phyloP scores from a whole-genome alignment of 2,329 filamentous ascomycete species.

The Epicoccum nigrum region DNA sequence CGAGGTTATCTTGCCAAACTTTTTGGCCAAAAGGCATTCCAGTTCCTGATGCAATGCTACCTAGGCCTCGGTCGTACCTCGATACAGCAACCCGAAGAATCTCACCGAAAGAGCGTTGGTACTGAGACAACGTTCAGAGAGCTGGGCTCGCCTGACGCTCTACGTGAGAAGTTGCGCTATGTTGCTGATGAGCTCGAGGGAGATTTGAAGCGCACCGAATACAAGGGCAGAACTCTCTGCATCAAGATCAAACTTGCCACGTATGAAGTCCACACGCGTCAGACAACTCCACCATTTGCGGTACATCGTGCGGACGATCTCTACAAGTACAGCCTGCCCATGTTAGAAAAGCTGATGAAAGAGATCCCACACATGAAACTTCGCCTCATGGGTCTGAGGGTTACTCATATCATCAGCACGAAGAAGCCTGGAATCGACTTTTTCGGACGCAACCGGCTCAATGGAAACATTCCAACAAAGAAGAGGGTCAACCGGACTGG shows the following conservation, averaged over 20 bases:
- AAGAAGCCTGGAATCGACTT: slow-evolving; percentile 83
- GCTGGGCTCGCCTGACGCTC: slow-evolving; percentile 68
- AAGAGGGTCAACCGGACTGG: slow-evolving; percentile 34
- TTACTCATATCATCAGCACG: slow-evolving; percentile 84
- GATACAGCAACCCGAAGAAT: slow-evolving; percentile 85
- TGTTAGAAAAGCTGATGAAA: slow-evolving; percentile 81
- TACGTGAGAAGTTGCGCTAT: slow-evolving; percentile 78
- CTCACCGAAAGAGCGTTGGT: slow-evolving; percentile 90
- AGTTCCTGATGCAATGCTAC: slow-evolving; percentile 83
- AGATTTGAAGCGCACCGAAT: slow-evolving; percentile 78
- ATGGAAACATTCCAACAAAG: slow-evolving; percentile 11
- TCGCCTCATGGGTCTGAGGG: slow-evolving; percentile 85
- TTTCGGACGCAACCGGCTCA: slow-evolving; percentile 64
- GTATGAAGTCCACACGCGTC: slow-evolving; percentile 87
- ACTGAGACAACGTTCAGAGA: slow-evolving; percentile 92
- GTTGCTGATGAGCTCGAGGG: slow-evolving; percentile 87
- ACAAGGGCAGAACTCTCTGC: slow-evolving; percentile 88
- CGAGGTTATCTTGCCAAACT: slow-evolving; percentile 75
- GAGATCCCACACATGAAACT: slow-evolving; percentile 81
- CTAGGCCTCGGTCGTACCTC: slow-evolving; percentile 85
- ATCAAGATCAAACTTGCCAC: slow-evolving; percentile 94
- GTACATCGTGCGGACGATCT: slow-evolving; percentile 78
- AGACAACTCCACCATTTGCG: slow-evolving; percentile 75
- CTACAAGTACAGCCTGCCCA: slow-evolving; percentile 79
- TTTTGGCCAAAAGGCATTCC: slow-evolving; percentile 89